Evolutionary conservation across 2,329 filamentous ascomycete genomes (phyloP).

Genomic region (Fusarium lyarnte): DNA sequence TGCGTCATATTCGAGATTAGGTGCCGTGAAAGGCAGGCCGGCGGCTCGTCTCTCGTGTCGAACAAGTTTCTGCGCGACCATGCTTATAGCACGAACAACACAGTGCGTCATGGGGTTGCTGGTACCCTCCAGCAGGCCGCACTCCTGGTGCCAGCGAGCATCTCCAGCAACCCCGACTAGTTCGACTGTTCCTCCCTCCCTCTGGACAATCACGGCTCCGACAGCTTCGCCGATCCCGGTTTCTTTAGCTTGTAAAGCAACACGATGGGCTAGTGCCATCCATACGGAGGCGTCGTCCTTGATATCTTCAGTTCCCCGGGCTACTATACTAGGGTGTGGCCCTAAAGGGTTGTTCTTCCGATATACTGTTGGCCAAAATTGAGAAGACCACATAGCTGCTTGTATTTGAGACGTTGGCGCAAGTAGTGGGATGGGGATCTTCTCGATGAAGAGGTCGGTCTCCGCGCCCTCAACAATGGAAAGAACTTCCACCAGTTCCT

Average conservation of each 20-base stretch:
- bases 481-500: constrained; percentile 61
- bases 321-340: constrained; percentile 79
- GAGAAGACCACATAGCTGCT: constrained; percentile 76
- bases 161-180: constrained; percentile 81
- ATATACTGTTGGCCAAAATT: constrained; percentile 88
- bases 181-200: constrained; percentile 60
- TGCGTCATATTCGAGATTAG: constrained; percentile 65
- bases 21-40: constrained; percentile 47
- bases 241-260: constrained; percentile 67
- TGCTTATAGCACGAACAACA: constrained; percentile 81
- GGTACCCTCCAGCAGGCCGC: constrained; percentile 53
- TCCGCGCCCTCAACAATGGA: constrained; percentile 61
- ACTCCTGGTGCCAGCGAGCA: constrained; percentile 72
- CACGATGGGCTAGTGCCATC: constrained; percentile 73
- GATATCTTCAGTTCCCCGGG: constrained; percentile 75
- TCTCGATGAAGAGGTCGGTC: constrained; percentile 65
- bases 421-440: constrained; percentile 75
- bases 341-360: constrained; percentile 88
- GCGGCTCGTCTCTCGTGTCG: constrained; percentile 60
- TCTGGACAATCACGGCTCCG: constrained; percentile 80
- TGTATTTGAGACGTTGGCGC: constrained; percentile 80
- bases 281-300: constrained; percentile 69
- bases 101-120: constrained; percentile 84
- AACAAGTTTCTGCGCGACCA: constrained; percentile 77
- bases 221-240: constrained; percentile 72